Percentiles rank a stretch among this genome's conserved stretches.
phyloP scores from a whole-genome alignment of 257 asterid genomes.

The Oldenlandia corymbosa region DNA sequence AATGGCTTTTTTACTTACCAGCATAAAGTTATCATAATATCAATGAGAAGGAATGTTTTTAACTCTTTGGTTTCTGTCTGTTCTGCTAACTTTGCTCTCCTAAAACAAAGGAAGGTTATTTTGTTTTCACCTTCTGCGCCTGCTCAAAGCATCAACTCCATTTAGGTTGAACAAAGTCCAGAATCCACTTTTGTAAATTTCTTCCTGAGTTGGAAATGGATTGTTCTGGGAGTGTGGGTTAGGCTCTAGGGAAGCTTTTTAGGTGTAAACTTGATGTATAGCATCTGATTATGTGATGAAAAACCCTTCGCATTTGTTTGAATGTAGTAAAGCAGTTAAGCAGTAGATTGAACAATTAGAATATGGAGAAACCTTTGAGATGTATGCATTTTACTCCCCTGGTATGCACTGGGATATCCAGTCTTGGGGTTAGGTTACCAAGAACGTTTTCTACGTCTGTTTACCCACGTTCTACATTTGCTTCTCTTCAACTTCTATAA shows the following conservation, averaged over 20 bases:
- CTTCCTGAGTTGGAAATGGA: too few species aligned
- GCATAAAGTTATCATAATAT: too few species aligned
- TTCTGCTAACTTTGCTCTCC: too few species aligned
- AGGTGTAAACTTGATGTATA: not conserved
- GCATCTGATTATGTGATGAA: not conserved
- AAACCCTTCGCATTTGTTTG: not conserved
- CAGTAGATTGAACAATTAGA: not conserved
- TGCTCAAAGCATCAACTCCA: too few species aligned
- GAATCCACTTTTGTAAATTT: too few species aligned
- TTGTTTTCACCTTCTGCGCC: too few species aligned
- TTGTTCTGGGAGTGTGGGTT: too few species aligned
- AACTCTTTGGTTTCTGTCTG: too few species aligned
- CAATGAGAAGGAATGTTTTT: too few species aligned
- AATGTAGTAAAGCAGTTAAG: not conserved
- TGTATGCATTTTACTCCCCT: not conserved
- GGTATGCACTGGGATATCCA: not conserved
- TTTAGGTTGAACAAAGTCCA: too few species aligned
- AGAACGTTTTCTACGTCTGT: not conserved
- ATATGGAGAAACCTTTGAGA: not conserved
- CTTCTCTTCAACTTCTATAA: not conserved
- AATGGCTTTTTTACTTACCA: not conserved
- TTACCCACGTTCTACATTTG: not conserved
- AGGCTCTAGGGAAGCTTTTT: too few species aligned
- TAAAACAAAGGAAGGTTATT: too few species aligned
- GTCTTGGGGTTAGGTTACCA: not conserved